Percentiles rank a stretch among this genome's conserved stretches.
phyloP scores from a whole-genome alignment of 768 basidiomycete species.

The Inosperma sp. region DNA sequence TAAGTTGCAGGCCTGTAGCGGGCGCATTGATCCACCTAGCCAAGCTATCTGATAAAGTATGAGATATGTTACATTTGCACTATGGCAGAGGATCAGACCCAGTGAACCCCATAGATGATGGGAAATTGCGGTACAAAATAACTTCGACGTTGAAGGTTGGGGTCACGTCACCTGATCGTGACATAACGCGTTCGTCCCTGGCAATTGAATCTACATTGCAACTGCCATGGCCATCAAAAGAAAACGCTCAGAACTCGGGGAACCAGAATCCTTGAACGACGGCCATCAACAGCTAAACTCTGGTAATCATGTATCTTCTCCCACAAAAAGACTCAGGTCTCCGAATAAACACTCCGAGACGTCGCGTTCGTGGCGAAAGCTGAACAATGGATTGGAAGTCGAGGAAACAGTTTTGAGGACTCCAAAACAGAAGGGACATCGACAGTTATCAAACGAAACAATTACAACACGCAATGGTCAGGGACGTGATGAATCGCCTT shows the following conservation, averaged over 20 bases:
- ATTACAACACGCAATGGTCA: too few relatives aligned
- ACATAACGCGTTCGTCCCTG: slow-evolving; percentile 23
- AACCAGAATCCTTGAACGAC: slow-evolving; percentile 5
- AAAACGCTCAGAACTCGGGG: slow-evolving; percentile 24
- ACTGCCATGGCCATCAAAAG: slow-evolving; percentile 41
- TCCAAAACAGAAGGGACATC: too few relatives aligned
- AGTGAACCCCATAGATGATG: slow-evolving; percentile 52
- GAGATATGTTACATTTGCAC: slow-evolving; percentile 2
- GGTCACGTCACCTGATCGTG: slow-evolving; percentile 17
- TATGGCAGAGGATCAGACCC: slow-evolving; percentile 36
- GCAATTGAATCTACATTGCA: not conserved
- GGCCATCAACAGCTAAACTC: slow-evolving; percentile 6
- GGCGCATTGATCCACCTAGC: slow-evolving; percentile 86
- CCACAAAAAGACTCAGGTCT: not conserved
- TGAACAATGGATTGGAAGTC: too few relatives aligned
- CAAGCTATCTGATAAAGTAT: slow-evolving; percentile 38
- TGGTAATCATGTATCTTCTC: not conserved
- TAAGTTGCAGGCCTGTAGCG: slow-evolving; percentile 54
- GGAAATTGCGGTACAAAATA: not conserved
- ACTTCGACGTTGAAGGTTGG: not conserved
- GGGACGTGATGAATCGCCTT: too few relatives aligned
- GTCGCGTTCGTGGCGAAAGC: too few relatives aligned
- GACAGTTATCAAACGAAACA: too few relatives aligned
- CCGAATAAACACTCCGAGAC: too few relatives aligned
- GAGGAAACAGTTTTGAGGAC: too few relatives aligned